phyloP scores from a whole-genome alignment of 164 flowering plant genomes.

The Protea cynaroides region DNA sequence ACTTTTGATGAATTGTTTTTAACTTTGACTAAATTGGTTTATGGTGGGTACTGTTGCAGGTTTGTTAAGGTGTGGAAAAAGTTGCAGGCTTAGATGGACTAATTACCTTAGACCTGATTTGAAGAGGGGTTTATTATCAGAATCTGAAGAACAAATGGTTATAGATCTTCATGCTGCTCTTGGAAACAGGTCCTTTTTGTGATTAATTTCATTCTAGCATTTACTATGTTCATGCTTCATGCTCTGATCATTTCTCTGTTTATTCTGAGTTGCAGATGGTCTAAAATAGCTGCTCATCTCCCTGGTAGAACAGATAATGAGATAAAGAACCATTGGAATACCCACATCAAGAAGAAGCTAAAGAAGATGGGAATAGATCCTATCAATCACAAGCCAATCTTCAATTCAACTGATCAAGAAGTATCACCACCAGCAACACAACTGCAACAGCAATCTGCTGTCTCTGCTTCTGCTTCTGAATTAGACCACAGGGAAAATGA shows the following conservation, averaged over 20 bases:
- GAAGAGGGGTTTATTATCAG: conserved; percentile 65
- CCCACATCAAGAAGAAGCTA: conserved; percentile 71
- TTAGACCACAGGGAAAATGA: conserved; percentile 16
- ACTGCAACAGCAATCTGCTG: background rate
- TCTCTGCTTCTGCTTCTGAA: background rate
- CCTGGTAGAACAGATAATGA: conserved; percentile 81
- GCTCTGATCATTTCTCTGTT: background rate
- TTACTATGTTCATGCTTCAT: background rate
- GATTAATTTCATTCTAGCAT: background rate
- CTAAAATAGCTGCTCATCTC: conserved; percentile 65
- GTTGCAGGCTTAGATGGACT: conserved; percentile 71
- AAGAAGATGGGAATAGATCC: conserved; percentile 78
- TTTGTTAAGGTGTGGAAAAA: conserved; percentile 60
- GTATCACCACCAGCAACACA: conserved; percentile 3
- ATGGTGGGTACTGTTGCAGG: conserved; percentile 29
- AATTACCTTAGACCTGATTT: conserved; percentile 67
- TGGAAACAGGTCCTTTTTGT: conserved; percentile 48
- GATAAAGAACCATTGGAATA: conserved; percentile 74
- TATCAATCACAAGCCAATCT: conserved; percentile 49
- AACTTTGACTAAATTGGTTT: background rate
- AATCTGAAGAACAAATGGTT: conserved; percentile 57
- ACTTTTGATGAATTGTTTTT: background rate
- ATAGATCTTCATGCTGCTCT: conserved; percentile 66
- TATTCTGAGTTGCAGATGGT: conserved; percentile 45
- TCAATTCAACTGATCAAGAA: conserved; percentile 16